These are phyloP conservation scores for Metarhizium rileyi DNA, from an alignment of 2,329 filamentous ascomycete genomes.

Conservation along the genomic window DNA sequence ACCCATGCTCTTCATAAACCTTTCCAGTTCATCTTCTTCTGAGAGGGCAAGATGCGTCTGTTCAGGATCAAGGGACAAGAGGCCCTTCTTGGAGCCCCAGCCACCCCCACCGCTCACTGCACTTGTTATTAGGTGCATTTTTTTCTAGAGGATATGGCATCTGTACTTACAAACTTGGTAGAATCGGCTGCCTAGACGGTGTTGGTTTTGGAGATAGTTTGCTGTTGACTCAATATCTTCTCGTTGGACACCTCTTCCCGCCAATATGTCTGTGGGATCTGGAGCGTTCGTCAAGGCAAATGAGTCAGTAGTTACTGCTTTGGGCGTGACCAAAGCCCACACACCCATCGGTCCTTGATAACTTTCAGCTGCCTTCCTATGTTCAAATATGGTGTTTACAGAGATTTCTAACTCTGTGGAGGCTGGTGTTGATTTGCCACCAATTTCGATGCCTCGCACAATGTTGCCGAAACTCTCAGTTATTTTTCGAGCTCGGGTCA, in stretches of 20 bases:
- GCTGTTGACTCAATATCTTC: slow-evolving; percentile 16
- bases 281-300: slow-evolving; percentile 7
- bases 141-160: neutral
- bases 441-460: slow-evolving; percentile 49
- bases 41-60: slow-evolving; percentile 35
- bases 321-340: slow-evolving; percentile 62
- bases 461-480: slow-evolving; percentile 69
- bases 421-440: slow-evolving; percentile 44
- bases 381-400: slow-evolving; percentile 49
- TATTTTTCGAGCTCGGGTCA: slow-evolving; percentile 55
- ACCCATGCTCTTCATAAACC: slow-evolving; percentile 41
- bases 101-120: slow-evolving; percentile 71
- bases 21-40: slow-evolving; percentile 42
- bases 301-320: slow-evolving; percentile 5
- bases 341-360: slow-evolving; percentile 46
- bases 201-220: slow-evolving; percentile 21
- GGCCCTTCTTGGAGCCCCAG: slow-evolving; percentile 71
- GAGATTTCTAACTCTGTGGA: slow-evolving; percentile 61
- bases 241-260: slow-evolving; percentile 3
- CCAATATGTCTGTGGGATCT: slow-evolving; percentile 5
- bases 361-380: slow-evolving; percentile 15
- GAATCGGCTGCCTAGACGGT: slow-evolving; percentile 34
- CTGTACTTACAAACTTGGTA: slow-evolving; percentile 27
- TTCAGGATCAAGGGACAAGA: slow-evolving; percentile 70
- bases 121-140: neutral